Conservation (phyloP, 306 rosid genomes). For the Pyrus pyrifolia region DNA sequence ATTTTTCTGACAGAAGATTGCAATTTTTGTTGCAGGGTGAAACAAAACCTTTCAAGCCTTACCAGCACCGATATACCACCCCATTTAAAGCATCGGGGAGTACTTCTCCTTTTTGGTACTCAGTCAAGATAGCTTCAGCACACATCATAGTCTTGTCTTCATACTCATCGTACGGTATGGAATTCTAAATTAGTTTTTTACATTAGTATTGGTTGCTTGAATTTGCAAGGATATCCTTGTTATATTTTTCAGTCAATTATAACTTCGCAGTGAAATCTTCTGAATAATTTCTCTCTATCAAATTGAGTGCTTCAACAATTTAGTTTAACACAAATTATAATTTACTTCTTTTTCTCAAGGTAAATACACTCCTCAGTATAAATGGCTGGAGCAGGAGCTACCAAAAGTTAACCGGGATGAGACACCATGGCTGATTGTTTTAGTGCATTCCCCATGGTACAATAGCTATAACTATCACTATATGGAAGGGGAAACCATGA, state of each 20-base stretch:
- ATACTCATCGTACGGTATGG: slow-evolving; percentile 51
- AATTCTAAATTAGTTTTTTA: not conserved
- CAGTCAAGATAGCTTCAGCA: slow-evolving; percentile 58
- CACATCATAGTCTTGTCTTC: slow-evolving; percentile 51
- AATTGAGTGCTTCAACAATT: not conserved
- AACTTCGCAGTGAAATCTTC: not conserved
- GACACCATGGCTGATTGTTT: slow-evolving; percentile 52
- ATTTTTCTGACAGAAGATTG: not conserved
- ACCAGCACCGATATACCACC: slow-evolving; percentile 27
- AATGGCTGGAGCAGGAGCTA: slow-evolving; percentile 36
- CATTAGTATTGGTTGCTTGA: not conserved
- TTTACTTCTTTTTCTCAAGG: slow-evolving; percentile 14
- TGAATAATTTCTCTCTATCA: no score
- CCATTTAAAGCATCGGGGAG: slow-evolving; percentile 27
- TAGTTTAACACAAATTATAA: not conserved
- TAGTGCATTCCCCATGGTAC: slow-evolving; percentile 50
- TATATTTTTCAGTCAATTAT: not conserved
- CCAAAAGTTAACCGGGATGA: slow-evolving; percentile 46
- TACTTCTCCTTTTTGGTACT: slow-evolving; percentile 29
- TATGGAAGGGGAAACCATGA: slow-evolving; percentile 82
- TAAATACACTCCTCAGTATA: slow-evolving; percentile 46
- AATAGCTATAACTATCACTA: slow-evolving; percentile 50
- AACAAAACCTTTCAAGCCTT: slow-evolving; percentile 47
- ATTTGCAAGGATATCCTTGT: not conserved
- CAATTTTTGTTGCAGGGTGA: slow-evolving; percentile 37